Percentiles rank a stretch among this genome's conserved stretches.
These are phyloP conservation scores for Pseudocercospora fuligena DNA, from an alignment of 2,329 filamentous ascomycete species.

Conservation along the genomic window DNA sequence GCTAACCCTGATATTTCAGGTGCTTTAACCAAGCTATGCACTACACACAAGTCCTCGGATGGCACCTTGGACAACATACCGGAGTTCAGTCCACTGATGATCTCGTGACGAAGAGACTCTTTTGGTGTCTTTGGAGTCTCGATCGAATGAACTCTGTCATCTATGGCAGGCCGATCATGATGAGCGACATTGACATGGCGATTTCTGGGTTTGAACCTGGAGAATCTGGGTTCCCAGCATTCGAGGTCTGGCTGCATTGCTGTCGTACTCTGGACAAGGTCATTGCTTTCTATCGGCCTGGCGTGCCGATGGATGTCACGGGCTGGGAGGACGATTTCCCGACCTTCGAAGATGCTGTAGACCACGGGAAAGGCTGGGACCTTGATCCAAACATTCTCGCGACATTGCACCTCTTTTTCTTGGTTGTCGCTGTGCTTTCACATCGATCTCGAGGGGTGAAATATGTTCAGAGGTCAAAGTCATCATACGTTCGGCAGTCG, in stretches of 20 bases:
- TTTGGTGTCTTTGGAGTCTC: constrained; percentile 57
- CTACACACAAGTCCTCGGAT: constrained; percentile 54
- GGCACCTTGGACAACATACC: constrained; percentile 47
- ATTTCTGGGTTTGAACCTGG: constrained; percentile 48
- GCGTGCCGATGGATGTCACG: constrained; percentile 46
- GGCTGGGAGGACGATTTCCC: constrained; percentile 52
- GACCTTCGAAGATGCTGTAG: constrained; percentile 30
- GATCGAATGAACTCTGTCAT: constrained; percentile 55
- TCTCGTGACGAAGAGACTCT: constrained; percentile 50
- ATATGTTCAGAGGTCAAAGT: constrained; percentile 49
- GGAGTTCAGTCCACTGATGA: constrained; percentile 30
- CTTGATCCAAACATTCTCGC: constrained; percentile 46
- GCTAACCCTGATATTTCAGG: constrained; percentile 28
- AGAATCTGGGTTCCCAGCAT: constrained; percentile 52
- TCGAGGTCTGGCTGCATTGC: constrained; percentile 54
- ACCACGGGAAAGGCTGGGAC: constrained; percentile 50
- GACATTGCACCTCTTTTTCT: constrained; percentile 61
- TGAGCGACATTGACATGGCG: constrained; percentile 55
- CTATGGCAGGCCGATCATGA: constrained; percentile 53
- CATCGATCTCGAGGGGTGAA: constrained; percentile 55
- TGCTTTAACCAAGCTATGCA: constrained; percentile 55
- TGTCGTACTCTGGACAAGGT: constrained; percentile 53
- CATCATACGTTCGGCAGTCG: constrained; percentile 59
- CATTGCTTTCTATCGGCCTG: constrained; percentile 54
- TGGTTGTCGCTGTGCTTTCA: constrained; percentile 61